These are phyloP conservation scores for Orobanche coerulescens DNA, from an alignment of 257 asterid genomes.

Conservation along the genomic window DNA sequence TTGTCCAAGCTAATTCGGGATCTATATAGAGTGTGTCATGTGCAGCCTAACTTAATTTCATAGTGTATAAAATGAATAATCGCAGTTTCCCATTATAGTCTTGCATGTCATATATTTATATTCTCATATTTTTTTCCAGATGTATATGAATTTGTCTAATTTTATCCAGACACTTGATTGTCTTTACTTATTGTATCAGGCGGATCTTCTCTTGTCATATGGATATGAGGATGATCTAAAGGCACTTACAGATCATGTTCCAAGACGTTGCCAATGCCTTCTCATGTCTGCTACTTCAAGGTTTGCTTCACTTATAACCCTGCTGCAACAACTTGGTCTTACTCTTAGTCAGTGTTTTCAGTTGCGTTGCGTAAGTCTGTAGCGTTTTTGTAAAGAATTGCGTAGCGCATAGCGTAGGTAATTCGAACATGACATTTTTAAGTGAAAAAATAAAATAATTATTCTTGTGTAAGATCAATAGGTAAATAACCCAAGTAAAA, in stretches of 20 bases:
- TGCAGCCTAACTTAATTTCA: background rate
- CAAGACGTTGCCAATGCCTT: slow-evolving; percentile 89
- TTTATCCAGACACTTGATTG: slow-evolving; percentile 14
- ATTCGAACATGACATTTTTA: no score
- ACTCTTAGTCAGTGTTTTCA: no score
- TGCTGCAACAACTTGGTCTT: slow-evolving; percentile 1
- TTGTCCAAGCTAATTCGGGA: background rate
- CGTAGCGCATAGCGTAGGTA: no score
- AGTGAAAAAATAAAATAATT: no score
- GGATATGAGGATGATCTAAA: slow-evolving; percentile 86
- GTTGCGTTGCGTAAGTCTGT: no score
- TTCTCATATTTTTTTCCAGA: background rate
- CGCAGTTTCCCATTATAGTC: background rate
- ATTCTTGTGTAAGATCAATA: no score
- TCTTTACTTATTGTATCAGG: slow-evolving; percentile 43
- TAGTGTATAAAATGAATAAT: background rate
- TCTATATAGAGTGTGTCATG: background rate
- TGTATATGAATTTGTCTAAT: background rate
- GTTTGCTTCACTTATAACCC: slow-evolving; percentile 29
- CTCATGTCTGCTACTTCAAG: slow-evolving; percentile 98
- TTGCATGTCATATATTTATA: background rate
- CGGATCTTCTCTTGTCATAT: slow-evolving; percentile 90
- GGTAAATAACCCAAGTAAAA: no score
- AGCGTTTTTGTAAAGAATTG: no score
- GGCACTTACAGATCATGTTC: slow-evolving; percentile 68